Evolutionary conservation across 1,284 basidiomycete species (phyloP), one percentile per base, ranked within the genome.

Genomic region (Cutaneotrichosporon sp.): DNA sequence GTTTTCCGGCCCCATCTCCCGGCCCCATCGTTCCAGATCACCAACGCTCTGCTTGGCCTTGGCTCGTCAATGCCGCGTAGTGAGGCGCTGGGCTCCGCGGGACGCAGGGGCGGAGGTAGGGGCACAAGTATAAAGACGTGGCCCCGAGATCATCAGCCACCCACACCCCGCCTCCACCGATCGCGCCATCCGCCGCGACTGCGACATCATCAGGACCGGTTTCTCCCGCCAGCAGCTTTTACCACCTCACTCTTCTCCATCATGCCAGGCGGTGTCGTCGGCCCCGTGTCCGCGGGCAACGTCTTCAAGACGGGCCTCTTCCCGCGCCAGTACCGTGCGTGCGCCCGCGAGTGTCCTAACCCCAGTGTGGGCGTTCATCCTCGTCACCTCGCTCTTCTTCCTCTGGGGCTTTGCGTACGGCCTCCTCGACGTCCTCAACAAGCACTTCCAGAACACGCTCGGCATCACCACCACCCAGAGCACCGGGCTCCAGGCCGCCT

Each of bases 361-460:
- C 18, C 2, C 63, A 74, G 72, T 78, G 47, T 74, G 72, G 71
- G 83, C 89, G 14, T 91, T 89, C 76, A 81, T 82, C 54, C 84
- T 91, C 63, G 87, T 91, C 66, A 90, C 89, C 18, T 86, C 87
- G 16, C 81, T 91, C 53, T 91, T 91, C 83, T 91, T 91, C 80
- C 87, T 89, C 33, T 91, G 87, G 87, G 79, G 76, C 70, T 74
- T 79, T 73, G 78, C 79, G 16, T 81, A 82, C 70, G 82, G 89
- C 83, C 85, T 92, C 56, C 87, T 93, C 66, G 91, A 93, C 77
- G 90, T 92, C 34, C 83, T 92, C 60, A 91, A 91, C 79, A 86
- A 89, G 58, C 89, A 91, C 73, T 91, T 91, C 78, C 90, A 90
- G n/a, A 64, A 86, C 58, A 87, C 92, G 33, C 85, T 88, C 57